Evolutionary conservation across 257 asterid species (phyloP), one percentile per base, ranked within the genome.

Genomic region (Lantana camara): DNA sequence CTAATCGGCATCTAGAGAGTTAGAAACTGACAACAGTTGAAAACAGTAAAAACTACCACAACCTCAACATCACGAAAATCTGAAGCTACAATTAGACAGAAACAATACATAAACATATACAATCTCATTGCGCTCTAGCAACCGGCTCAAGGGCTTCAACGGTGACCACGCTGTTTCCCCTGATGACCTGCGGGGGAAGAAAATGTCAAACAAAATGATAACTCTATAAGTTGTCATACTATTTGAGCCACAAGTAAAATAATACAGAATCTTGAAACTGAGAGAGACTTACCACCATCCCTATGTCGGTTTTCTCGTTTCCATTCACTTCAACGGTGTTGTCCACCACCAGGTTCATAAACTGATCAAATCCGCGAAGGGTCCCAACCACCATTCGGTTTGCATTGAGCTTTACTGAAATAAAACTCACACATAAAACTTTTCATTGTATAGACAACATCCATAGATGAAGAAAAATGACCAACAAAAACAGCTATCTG

Each of bases 331-430:
- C 95, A 9, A 89, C 87, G 0, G 97, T 89, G 74, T 89, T 85
- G 80, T 89, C 97, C 72, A 89, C 90, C 70, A 82, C 95, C 69
- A 90, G 55, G 80, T 90, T 88, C 97, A 88, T 90, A 71, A 88
- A 90, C 80, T 88, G 96, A 69, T 90, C 97, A 27, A 90, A 90
- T 13, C 97, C 97, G 30, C 97, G 97, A 42, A 90, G 96, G 32
- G 95, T 85, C 14, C 97, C 96, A 54, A 82, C 68, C 45, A 90
- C 96, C 83, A 80, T 76, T 16, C 97, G 93, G 50, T 92, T 92
- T 49, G 97, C 96, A 66, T 89, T 89, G n/a, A 81, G 76, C 82
- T 87, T 90, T 63, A 90, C 96, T 84, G 86, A 47, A 58, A 59
- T 21, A 64, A 19, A 56, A 3, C 17, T 6, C 5, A 13, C 35